phyloP scores from a whole-genome alignment of 352 stramenopile species.

The Phytopythium litorale region DNA sequence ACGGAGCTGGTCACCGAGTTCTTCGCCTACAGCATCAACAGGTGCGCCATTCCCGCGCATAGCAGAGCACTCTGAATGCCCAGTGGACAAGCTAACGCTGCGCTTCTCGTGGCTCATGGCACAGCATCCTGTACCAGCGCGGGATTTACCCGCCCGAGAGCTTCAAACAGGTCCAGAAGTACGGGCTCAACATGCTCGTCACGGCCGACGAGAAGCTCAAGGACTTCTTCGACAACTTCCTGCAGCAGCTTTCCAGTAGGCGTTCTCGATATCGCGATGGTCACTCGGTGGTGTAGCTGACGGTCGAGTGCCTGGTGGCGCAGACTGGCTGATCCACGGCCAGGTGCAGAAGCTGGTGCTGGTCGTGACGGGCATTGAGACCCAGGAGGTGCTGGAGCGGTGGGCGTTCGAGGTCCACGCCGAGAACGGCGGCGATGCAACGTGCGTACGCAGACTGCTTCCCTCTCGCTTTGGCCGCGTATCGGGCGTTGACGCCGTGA shows the following conservation, averaged over 20 bases:
- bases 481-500: not conserved
- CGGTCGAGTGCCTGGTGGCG: not conserved
- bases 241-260: conserved; percentile 86
- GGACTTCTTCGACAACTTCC: conserved; percentile 94
- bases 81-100: not conserved
- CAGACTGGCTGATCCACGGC: conserved; percentile 93
- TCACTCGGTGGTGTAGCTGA: not conserved
- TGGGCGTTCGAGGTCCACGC: conserved; percentile 98
- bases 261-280: not conserved
- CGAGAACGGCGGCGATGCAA: conserved; percentile 26
- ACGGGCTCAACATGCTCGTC: conserved; percentile 98
- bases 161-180: conserved; percentile 97
- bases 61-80: not conserved
- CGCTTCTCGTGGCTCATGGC: not conserved
- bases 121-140: conserved; percentile 91
- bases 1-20: conserved; percentile 99
- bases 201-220: conserved; percentile 95
- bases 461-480: not conserved
- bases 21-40: conserved; percentile 99
- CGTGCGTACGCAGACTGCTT: conserved; percentile 25
- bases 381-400: conserved; percentile 95
- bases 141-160: conserved; percentile 99
- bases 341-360: conserved; percentile 97
- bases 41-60: conserved; percentile 23
- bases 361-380: conserved; percentile 97